Evolutionary conservation across 148 eudicot species (phyloP), one percentile per base, ranked within the genome.

Genomic region (Rhododendron simsii): DNA sequence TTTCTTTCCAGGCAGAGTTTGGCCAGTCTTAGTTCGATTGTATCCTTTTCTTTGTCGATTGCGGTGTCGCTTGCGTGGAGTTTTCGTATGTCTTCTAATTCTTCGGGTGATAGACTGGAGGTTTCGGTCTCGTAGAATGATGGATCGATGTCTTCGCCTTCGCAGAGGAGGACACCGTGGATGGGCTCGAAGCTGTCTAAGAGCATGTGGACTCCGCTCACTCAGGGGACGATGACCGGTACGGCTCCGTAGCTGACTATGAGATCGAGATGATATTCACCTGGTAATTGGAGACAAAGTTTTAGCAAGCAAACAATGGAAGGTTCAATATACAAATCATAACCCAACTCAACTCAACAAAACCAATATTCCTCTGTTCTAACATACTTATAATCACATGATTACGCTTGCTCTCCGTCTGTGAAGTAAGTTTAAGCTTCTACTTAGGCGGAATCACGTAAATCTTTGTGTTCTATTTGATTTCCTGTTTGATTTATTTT

Each of bases 121-220:
- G 82, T 44, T 41, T 87, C 91, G 8, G 86, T 84, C n/a, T 90
- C 85, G 83, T 96, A 96, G 7, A 88, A 90, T 0, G 98, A 93
- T 0, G 99, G 96, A 48, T 96, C 98, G 10, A 96, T 90, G 85
- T 96, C 99, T 84, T 96, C 99, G 1, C 99, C 99, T 88, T 96
- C 99, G 47, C 98, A 95, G 14, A 96, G 90, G 35, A 96, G 95
- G 28, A 96, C 98, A 3, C 99, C 99, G 39, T 96, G 99, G 47
- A 96, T 95, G 5, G 99, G 98, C 87, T 95, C 96, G 82, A 96
- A 96, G 83, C 96, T 96, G 50, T 91, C 91, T 1, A 96, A 76
- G 4, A 92, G 89, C 85, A 83, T 89, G 86, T 95, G 93, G 14
- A 96, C 93, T 10, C 99, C 99, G 26, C 87, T 86, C 6, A 95